Conservation (phyloP, 371 early-diverging fungal genomes). For the Choanephora cucurbitarum region DNA sequence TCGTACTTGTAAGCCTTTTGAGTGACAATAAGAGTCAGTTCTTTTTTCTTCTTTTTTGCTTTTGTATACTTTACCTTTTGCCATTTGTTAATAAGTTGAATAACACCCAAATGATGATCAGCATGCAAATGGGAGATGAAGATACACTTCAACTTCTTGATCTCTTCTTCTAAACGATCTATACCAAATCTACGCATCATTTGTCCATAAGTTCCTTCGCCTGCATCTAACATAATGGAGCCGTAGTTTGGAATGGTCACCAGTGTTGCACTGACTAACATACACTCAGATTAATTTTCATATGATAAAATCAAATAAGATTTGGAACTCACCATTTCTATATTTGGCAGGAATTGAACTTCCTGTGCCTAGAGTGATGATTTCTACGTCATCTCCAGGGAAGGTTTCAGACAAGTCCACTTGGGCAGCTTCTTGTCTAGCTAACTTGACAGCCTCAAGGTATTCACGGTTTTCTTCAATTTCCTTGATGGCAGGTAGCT, state of each 20-base stretch:
- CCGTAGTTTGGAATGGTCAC: slow-evolving; percentile 64
- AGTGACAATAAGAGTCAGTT: neutral
- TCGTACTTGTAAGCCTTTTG: neutral
- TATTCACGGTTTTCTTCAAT: slow-evolving; percentile 30
- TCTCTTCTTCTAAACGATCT: slow-evolving; percentile 39
- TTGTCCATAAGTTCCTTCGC: slow-evolving; percentile 97
- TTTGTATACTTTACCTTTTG: slow-evolving; percentile 40
- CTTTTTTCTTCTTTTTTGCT: too few relatives aligned
- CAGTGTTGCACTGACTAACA: slow-evolving; percentile 81
- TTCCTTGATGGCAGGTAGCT: slow-evolving; percentile 21
- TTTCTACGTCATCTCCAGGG: slow-evolving; percentile 54
- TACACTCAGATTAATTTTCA: neutral
- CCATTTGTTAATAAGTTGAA: slow-evolving; percentile 70
- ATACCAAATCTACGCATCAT: slow-evolving; percentile 79
- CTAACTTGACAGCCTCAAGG: slow-evolving; percentile 29
- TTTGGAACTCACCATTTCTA: slow-evolving; percentile 80
- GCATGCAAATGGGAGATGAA: slow-evolving; percentile 98
- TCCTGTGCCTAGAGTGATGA: slow-evolving; percentile 94
- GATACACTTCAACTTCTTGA: slow-evolving; percentile 68
- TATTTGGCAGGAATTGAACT: slow-evolving; percentile 95
- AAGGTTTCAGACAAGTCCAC: slow-evolving; percentile 25
- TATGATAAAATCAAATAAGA: neutral
- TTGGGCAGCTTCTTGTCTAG: slow-evolving; percentile 32
- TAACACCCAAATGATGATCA: slow-evolving; percentile 97
- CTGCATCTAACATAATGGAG: slow-evolving; percentile 90